Conservation (phyloP, 768 basidiomycete genomes). For the Mycena sanguinolenta region DNA sequence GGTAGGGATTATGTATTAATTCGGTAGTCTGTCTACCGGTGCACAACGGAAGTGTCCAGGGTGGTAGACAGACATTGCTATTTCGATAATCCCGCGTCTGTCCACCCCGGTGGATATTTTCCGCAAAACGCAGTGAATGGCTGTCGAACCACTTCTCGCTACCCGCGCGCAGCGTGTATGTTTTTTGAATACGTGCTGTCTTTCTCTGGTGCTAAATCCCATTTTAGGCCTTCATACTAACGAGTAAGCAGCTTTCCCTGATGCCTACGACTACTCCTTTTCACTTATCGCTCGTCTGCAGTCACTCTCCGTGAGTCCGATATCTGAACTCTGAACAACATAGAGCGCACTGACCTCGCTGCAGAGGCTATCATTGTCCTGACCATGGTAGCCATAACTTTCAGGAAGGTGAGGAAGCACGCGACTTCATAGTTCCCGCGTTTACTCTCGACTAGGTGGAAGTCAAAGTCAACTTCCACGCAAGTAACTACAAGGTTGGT, state of each 20-base stretch:
- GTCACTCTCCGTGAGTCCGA: constrained; percentile 71
- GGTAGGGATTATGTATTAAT: no score
- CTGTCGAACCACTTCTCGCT: constrained; percentile 77
- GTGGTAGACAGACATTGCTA: no score
- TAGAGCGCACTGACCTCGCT: constrained; percentile 10
- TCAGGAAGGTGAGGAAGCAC: constrained; percentile 64
- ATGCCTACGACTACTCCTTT: constrained; percentile 15
- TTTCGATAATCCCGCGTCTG: no score
- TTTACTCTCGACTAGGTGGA: constrained; percentile 59
- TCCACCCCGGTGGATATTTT: no score
- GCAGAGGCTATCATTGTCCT: constrained; percentile 83
- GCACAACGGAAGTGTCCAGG: no score
- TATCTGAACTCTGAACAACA: background rate
- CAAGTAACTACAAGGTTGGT: constrained; percentile 66
- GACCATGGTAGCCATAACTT: constrained; percentile 80
- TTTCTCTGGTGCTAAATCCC: background rate
- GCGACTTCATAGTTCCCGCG: background rate
- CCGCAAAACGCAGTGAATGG: no score
- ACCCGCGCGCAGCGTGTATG: constrained; percentile 72
- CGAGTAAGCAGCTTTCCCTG: constrained; percentile 60
- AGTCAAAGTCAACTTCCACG: constrained; percentile 56
- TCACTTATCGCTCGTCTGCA: constrained; percentile 39
- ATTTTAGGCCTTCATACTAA: constrained; percentile 69
- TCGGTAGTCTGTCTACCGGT: no score
- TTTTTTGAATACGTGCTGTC: background rate